phyloP scores from a whole-genome alignment of 495 filamentous ascomycete genomes.

The Evansstolkia leycettana region DNA sequence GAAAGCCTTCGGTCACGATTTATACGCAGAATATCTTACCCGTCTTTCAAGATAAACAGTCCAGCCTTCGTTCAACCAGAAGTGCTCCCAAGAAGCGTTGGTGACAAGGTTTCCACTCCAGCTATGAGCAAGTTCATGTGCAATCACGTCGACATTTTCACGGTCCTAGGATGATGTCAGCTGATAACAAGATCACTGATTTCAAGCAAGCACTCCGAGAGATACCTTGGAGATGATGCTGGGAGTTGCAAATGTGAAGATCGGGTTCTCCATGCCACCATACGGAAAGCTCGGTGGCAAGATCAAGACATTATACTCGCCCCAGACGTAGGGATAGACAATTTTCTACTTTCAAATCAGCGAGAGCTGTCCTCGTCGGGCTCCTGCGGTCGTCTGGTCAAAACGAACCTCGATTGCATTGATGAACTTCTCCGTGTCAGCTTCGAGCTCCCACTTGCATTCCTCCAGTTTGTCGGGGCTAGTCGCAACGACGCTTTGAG shows the following conservation, averaged over 20 bases:
- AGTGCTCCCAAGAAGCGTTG: slow-evolving; percentile 89
- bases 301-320: slow-evolving; percentile 85
- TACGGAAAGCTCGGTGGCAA: slow-evolving; percentile 87
- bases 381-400: no score
- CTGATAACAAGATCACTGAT: background rate
- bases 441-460: slow-evolving; percentile 82
- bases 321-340: slow-evolving; percentile 83
- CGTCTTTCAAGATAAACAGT: slow-evolving; percentile 86
- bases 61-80: slow-evolving; percentile 97
- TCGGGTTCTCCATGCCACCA: slow-evolving; percentile 87
- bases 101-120: slow-evolving; percentile 93
- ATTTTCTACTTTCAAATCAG: slow-evolving; percentile 36
- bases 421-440: slow-evolving; percentile 82
- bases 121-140: slow-evolving; percentile 82
- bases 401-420: slow-evolving; percentile 57
- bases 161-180: slow-evolving; percentile 40
- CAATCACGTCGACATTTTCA: slow-evolving; percentile 92
- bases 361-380: background rate
- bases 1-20: background rate
- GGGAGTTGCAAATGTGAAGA: slow-evolving; percentile 87
- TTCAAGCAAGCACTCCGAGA: slow-evolving; percentile 1
- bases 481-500: slow-evolving; percentile 69
- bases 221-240: slow-evolving; percentile 68
- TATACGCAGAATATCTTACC: slow-evolving; percentile 15
- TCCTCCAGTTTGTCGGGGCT: slow-evolving; percentile 74